These are phyloP conservation scores for Kockovaella imperatae DNA, from an alignment of 768 basidiomycete species.

Conservation along the genomic window DNA sequence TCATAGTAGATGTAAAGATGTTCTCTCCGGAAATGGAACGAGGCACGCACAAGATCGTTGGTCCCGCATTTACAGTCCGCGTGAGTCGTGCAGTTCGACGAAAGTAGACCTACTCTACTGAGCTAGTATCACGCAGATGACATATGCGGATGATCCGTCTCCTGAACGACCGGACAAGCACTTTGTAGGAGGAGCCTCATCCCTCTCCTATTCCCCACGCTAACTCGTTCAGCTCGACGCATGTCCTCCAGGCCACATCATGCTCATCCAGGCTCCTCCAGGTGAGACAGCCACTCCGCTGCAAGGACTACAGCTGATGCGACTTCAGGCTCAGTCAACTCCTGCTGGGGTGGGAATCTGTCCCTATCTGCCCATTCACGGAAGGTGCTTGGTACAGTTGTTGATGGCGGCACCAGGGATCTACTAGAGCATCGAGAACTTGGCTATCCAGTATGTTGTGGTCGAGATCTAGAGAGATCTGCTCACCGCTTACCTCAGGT, in stretches of 20 bases:
- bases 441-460: conserved; percentile 9
- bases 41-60: conserved; percentile 53
- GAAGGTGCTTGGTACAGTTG: conserved; percentile 8
- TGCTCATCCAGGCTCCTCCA: conserved; percentile 67
- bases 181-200: conserved; percentile 55
- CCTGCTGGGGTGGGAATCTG: conserved; percentile 47
- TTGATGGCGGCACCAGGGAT: conserved; percentile 11
- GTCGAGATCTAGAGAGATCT: conserved; percentile 6
- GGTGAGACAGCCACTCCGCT: conserved; percentile 47
- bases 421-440: conserved; percentile 6
- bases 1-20: conserved; percentile 67
- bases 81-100: conserved; percentile 9
- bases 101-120: not conserved
- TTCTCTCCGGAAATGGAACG: conserved; percentile 49
- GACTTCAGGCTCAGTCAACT: conserved; percentile 49
- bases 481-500: conserved; percentile 2
- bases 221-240: conserved; percentile 52
- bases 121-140: conserved; percentile 1
- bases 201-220: not conserved
- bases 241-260: conserved; percentile 56
- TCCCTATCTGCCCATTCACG: conserved; percentile 48
- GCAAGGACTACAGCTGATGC: conserved; percentile 9
- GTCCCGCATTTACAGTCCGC: conserved; percentile 77
- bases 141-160: conserved; percentile 50
- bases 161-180: conserved; percentile 59